These are phyloP conservation scores for Austroboletus eburneus DNA, from an alignment of 768 basidiomycete species.

Conservation along the genomic window DNA sequence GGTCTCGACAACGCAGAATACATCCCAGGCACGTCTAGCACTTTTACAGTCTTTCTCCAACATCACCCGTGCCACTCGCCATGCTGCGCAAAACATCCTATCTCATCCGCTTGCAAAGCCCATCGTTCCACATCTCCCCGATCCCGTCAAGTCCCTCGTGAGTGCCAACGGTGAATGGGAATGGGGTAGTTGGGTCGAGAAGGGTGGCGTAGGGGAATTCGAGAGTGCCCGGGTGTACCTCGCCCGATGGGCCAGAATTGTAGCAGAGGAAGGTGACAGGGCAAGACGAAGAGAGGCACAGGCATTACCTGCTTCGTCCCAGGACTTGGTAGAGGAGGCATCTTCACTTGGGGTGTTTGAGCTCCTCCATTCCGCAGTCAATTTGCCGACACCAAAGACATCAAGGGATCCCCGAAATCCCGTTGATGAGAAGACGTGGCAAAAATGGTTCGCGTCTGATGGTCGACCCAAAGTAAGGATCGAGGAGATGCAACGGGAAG, in stretches of 20 bases:
- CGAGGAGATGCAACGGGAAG: constrained; percentile 69
- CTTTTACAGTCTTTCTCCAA: constrained; percentile 93
- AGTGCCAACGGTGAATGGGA: constrained; percentile 88
- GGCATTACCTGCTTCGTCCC: constrained; percentile 49
- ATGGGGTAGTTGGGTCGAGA: constrained; percentile 92
- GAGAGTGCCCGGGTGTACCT: constrained; percentile 95
- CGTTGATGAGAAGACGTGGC: constrained; percentile 69
- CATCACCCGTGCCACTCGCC: constrained; percentile 87
- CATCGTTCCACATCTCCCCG: constrained; percentile 92
- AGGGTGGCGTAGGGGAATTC: constrained; percentile 91
- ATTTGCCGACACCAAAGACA: constrained; percentile 76
- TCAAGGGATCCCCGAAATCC: constrained; percentile 80
- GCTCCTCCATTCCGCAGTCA: constrained; percentile 71
- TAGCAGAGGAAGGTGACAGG: constrained; percentile 96
- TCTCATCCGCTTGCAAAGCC: constrained; percentile 96
- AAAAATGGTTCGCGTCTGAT: constrained; percentile 70
- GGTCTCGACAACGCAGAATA: constrained; percentile 45
- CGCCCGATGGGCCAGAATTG: constrained; percentile 94
- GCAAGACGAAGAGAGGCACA: constrained; percentile 79
- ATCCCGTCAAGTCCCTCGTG: constrained; percentile 87
- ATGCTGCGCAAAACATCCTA: constrained; percentile 91
- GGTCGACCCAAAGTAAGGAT: constrained; percentile 61
- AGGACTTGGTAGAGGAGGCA: constrained; percentile 53
- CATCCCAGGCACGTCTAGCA: constrained; percentile 72
- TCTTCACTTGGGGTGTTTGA: constrained; percentile 87